phyloP scores from a whole-genome alignment of 2,329 filamentous ascomycete genomes.

The Emmonsia crescens region DNA sequence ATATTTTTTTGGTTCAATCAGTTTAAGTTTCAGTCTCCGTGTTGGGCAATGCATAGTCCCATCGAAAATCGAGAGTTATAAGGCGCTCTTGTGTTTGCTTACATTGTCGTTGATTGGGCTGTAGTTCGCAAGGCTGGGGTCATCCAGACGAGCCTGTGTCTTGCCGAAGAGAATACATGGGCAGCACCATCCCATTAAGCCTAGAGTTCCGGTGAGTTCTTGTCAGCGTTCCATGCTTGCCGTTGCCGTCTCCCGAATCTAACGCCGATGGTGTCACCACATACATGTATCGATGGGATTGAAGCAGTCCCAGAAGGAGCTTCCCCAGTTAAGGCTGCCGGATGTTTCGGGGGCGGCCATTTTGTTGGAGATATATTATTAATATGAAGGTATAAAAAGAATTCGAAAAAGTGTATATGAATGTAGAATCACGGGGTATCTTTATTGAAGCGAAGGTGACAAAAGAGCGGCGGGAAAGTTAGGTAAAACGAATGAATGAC shows the following conservation, averaged over 20 bases:
- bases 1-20: not conserved
- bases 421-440: not conserved
- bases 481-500: not conserved
- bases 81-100: not conserved
- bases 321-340: constrained; percentile 1
- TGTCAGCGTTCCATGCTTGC: not conserved
- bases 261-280: not conserved
- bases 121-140: constrained; percentile 3
- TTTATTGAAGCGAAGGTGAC: not conserved
- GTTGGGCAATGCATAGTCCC: not conserved
- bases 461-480: not conserved
- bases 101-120: constrained; percentile 8
- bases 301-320: constrained; percentile 5
- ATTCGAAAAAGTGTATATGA: not conserved
- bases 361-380: not conserved
- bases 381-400: not conserved
- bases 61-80: not conserved
- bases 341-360: not conserved
- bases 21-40: not conserved
- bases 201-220: not conserved
- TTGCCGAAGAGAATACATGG: constrained; percentile 7
- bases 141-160: constrained; percentile 4
- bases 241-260: not conserved
- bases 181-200: constrained; percentile 6
- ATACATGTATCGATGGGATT: constrained; percentile 7